phyloP scores from a whole-genome alignment of 805 yeast species.

The Suhomyces sp. region DNA sequence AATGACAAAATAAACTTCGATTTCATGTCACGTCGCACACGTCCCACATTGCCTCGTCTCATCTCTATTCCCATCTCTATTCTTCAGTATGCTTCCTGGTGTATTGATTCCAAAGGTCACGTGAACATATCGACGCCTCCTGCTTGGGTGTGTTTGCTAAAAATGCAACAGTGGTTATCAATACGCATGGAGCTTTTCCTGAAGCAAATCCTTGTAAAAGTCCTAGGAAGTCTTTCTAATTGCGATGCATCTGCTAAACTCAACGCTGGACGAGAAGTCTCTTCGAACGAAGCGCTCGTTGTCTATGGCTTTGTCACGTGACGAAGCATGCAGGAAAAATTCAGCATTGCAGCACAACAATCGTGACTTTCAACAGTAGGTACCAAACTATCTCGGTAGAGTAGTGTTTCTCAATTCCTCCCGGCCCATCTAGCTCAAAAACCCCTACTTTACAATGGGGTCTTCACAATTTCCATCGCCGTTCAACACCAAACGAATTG shows the following conservation, averaged over 20 bases:
- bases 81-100: not conserved
- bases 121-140: not conserved
- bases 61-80: not conserved
- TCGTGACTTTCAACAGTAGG: not conserved
- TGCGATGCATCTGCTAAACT: too few relatives aligned
- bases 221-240: not conserved
- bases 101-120: not conserved
- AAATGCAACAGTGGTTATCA: too few relatives aligned
- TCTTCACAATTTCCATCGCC: conserved; percentile 20
- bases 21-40: not conserved
- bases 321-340: not conserved
- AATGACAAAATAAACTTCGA: not conserved
- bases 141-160: too few relatives aligned
- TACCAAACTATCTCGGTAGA: not conserved
- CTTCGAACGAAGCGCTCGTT: not conserved
- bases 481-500: conserved; percentile 12
- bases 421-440: not conserved
- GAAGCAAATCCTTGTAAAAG: not conserved
- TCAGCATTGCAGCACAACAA: not conserved
- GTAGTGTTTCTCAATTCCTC: not conserved
- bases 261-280: not conserved
- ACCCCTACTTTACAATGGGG: not conserved
- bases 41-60: not conserved
- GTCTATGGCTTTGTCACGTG: not conserved
- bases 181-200: not conserved